These are phyloP conservation scores for Raffaelea deltoideospora DNA, from an alignment of 2,329 filamentous ascomycete species.

Conservation along the genomic window DNA sequence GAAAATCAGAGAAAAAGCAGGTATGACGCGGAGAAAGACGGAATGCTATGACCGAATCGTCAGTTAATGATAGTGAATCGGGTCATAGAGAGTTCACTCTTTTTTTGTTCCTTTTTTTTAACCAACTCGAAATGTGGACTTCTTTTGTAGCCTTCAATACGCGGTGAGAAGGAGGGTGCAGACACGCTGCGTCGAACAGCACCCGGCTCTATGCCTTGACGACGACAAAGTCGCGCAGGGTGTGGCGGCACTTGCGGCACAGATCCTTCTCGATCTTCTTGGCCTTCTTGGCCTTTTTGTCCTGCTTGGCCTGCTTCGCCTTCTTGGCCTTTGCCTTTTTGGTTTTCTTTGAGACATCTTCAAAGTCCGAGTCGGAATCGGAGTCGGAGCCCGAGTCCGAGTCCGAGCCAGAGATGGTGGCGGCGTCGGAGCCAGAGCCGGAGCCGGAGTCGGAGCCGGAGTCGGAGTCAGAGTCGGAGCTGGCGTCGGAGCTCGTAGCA, in stretches of 20 bases:
- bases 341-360: not conserved
- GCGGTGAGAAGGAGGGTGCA: too few relatives aligned
- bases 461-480: too few relatives aligned
- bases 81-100: too few relatives aligned
- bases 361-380: not conserved
- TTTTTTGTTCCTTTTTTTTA: too few relatives aligned
- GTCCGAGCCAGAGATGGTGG: not conserved
- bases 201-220: not conserved
- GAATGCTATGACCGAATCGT: too few relatives aligned
- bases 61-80: too few relatives aligned
- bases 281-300: not conserved
- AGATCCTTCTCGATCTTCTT: not conserved
- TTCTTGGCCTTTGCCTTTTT: not conserved
- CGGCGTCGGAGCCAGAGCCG: not conserved
- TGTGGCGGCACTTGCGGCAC: not conserved
- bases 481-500: too few relatives aligned
- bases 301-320: not conserved
- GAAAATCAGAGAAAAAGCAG: too few relatives aligned
- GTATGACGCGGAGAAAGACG: too few relatives aligned
- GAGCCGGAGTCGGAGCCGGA: constrained; percentile 12
- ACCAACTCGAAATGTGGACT: too few relatives aligned
- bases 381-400: constrained; percentile 1
- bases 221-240: not conserved
- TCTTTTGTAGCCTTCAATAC: too few relatives aligned
- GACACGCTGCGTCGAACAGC: too few relatives aligned